Evolutionary conservation across 2,329 filamentous ascomycete genomes (phyloP).

Genomic region (Pseudogymnoascus sp.): DNA sequence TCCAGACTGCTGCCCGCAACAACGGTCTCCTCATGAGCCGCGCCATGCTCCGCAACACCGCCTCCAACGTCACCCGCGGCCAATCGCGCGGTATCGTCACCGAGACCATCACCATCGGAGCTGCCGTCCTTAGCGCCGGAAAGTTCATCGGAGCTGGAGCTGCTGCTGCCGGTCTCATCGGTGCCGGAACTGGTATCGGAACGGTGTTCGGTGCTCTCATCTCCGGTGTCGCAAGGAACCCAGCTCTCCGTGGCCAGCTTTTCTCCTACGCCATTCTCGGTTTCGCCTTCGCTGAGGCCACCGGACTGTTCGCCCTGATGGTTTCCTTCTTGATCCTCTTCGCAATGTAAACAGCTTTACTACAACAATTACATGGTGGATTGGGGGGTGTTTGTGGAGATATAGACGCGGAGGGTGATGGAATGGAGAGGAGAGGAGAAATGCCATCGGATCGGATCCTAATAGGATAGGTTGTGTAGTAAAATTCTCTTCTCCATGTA

Average conservation of each 20-base stretch:
- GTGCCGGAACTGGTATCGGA: slow-evolving; percentile 38
- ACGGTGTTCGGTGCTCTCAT: slow-evolving; percentile 48
- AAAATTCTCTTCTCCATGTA: slow-evolving; percentile 9
- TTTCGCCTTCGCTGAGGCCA: slow-evolving; percentile 58
- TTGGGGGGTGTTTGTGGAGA: not conserved
- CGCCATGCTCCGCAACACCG: slow-evolving; percentile 20
- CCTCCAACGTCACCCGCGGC: slow-evolving; percentile 19
- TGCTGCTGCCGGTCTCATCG: slow-evolving; percentile 25
- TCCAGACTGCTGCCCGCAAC: slow-evolving; percentile 18
- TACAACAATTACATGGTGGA: slow-evolving; percentile 1
- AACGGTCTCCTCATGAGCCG: slow-evolving; percentile 22
- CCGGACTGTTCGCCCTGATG: slow-evolving; percentile 51
- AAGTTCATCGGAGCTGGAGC: slow-evolving; percentile 24
- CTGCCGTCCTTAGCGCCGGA: slow-evolving; percentile 21
- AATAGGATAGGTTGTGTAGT: slow-evolving; percentile 9
- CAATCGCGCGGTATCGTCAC: slow-evolving; percentile 22
- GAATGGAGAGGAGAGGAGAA: slow-evolving; percentile 8
- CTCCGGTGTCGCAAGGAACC: slow-evolving; percentile 49
- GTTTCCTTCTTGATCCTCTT: slow-evolving; percentile 28
- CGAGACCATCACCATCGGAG: slow-evolving; percentile 22
- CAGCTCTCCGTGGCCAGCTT: slow-evolving; percentile 47
- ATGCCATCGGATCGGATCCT: slow-evolving; percentile 8
- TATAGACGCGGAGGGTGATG: slow-evolving; percentile 7
- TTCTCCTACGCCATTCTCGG: slow-evolving; percentile 58
- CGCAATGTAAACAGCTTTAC: slow-evolving; percentile 10